Conservation (phyloP, 306 rosid genomes). For the Cyclanthera cordifolia region DNA sequence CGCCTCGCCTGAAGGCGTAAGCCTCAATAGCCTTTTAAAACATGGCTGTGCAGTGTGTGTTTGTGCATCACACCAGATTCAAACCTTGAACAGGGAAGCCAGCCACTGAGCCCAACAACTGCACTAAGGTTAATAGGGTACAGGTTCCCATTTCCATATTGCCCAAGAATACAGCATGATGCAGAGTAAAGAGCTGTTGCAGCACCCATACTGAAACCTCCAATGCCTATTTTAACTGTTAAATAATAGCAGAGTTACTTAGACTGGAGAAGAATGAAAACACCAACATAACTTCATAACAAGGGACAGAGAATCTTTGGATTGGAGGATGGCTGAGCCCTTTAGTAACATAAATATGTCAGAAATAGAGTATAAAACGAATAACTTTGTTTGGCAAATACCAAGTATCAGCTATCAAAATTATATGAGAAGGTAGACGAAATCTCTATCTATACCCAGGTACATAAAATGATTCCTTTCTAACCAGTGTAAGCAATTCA, state of each 20-base stretch:
- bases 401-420: too few relatives aligned
- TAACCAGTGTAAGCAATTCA: too few relatives aligned
- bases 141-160: conserved; percentile 63
- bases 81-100: conserved; percentile 96
- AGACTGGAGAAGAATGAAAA: not conserved
- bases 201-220: conserved; percentile 97
- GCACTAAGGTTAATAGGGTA: conserved; percentile 69
- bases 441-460: too few relatives aligned
- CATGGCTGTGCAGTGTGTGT: not conserved
- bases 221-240: conserved; percentile 82
- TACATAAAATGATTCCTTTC: not conserved
- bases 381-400: not conserved
- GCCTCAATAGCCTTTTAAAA: too few relatives aligned
- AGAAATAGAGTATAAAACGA: not conserved
- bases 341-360: not conserved
- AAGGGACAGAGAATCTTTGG: not conserved
- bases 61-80: not conserved
- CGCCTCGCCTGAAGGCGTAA: too few relatives aligned
- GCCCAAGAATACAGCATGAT: conserved; percentile 54
- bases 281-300: not conserved
- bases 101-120: conserved; percentile 81
- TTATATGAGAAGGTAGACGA: too few relatives aligned
- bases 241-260: conserved; percentile 1
- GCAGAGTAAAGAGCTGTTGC: conserved; percentile 93
- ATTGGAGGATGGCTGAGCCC: not conserved